Percentiles rank a stretch among this genome's conserved stretches.
These are phyloP conservation scores for Solidago caesia DNA, from an alignment of 129 eudicot genomes.

Conservation along the genomic window DNA sequence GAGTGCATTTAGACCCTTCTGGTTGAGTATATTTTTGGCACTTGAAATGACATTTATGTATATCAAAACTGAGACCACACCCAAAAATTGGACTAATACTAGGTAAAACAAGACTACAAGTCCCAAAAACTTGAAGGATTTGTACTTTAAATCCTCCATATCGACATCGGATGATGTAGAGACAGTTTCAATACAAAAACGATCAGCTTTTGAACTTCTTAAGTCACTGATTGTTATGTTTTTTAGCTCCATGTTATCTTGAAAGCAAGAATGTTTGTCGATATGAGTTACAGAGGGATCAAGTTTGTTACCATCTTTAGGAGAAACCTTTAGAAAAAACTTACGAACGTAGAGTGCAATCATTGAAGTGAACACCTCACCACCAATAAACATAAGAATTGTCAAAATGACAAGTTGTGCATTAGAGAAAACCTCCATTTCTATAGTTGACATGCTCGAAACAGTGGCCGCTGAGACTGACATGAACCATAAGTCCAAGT, in stretches of 20 bases:
- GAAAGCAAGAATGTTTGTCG: neutral
- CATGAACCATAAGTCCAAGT: conserved; percentile 2
- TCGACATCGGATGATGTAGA: neutral
- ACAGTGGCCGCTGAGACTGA: conserved; percentile 10
- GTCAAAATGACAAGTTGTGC: conserved; percentile 2
- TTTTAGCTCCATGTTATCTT: neutral
- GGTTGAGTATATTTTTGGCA: conserved; percentile 34
- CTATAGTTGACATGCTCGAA: conserved; percentile 4
- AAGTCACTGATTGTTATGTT: neutral
- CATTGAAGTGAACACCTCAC: conserved; percentile 14
- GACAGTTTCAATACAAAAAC: neutral
- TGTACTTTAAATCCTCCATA: neutral
- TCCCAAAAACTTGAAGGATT: conserved; percentile 23
- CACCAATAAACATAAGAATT: conserved; percentile 10
- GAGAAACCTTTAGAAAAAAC: neutral
- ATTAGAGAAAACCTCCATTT: conserved; percentile 14
- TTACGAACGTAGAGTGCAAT: neutral
- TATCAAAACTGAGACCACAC: conserved; percentile 23
- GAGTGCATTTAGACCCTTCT: conserved; percentile 34
- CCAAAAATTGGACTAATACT: conserved; percentile 20
- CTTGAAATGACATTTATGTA: conserved; percentile 34
- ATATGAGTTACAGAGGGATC: neutral
- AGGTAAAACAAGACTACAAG: conserved; percentile 31
- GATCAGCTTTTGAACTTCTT: neutral
- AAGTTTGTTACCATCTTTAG: neutral